Base-by-base conservation (phyloP, 2,329 filamentous ascomycete genomes). In the Venturia pyrina region DNA sequence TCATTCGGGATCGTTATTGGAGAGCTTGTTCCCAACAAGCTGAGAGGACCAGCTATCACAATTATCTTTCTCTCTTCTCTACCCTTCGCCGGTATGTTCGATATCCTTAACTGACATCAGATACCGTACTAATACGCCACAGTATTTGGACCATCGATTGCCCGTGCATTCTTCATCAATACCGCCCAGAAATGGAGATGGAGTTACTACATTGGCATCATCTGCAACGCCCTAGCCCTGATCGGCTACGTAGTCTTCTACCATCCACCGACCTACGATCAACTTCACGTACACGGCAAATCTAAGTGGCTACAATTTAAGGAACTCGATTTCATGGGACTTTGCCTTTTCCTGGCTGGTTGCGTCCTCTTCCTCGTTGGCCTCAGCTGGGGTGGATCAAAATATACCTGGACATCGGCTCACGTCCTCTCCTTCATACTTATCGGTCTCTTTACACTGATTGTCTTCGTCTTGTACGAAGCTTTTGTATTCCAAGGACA, bases 141-240 rank as follows among this genome's bases (percentile, higher is more conserved):
- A 57, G 74, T 77, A 37, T 78, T 79, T 66, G 81, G 80, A 0
- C 79, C 79, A 21, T 72, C 81, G 56, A 79, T 83, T 65, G 80
- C 80, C 2, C 74, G 78, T n/a, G 71, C 73, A 3, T 75, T 82
- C 46, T 77, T 80, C 65, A 66, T 74, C 32, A 74, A 79, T 62
- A 82, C 80, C 0, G 70, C 68, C 4, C 70, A 75, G 3, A 72
- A 74, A 21, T 84, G 81, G 81, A 75, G 82, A 50, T 82, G 80
- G 79, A 77, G 73, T 65, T 84, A 80, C 70, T 82, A 80, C 68
- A 69, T 83, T 4, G 78, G 77, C 66, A 78, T 80, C 68, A 79
- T 81, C 64, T 73, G 79, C 65, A 76, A 74, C 44, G 74, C 73
- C n/a, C 66, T 80, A 28, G 73, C 77, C 13, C 69, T 79, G 1